Percentiles rank a stretch among this genome's conserved stretches.
Conservation (phyloP, 1,284 basidiomycete species). For the Athelia sp. region DNA sequence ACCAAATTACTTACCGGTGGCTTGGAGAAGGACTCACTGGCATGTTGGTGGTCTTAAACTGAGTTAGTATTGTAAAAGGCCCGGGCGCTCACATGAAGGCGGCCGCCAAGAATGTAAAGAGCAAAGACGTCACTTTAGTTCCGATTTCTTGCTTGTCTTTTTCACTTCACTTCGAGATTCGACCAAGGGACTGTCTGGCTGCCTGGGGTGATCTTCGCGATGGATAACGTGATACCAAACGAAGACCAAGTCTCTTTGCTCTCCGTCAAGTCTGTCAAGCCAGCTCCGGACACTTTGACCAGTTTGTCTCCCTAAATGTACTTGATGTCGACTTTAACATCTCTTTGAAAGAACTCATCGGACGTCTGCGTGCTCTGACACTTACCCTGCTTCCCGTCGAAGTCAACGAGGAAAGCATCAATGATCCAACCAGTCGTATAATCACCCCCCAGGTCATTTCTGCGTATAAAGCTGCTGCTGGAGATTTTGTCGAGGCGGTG, state of each 20-base stretch:
- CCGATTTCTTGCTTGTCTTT: no score
- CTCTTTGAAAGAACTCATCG: constrained; percentile 61
- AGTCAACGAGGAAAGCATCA: constrained; percentile 56
- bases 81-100: no score
- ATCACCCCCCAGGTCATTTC: constrained; percentile 68
- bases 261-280: constrained; percentile 42
- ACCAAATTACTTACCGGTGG: constrained; percentile 5
- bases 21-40: background rate
- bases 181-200: no score
- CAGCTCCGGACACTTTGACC: constrained; percentile 65
- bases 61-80: no score
- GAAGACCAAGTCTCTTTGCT: constrained; percentile 45
- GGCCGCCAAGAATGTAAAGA: no score
- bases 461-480: constrained; percentile 62
- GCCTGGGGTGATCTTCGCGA: no score
- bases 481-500: constrained; percentile 79
- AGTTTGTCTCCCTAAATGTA: constrained; percentile 39
- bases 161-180: no score
- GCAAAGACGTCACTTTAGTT: no score
- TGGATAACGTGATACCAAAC: constrained; percentile 5
- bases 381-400: constrained; percentile 78
- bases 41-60: background rate
- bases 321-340: background rate
- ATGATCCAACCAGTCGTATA: constrained; percentile 62
- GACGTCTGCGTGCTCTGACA: constrained; percentile 75